These are phyloP conservation scores for Pleurostoma richardsiae DNA, from an alignment of 2,329 filamentous ascomycete species.

Conservation along the genomic window DNA sequence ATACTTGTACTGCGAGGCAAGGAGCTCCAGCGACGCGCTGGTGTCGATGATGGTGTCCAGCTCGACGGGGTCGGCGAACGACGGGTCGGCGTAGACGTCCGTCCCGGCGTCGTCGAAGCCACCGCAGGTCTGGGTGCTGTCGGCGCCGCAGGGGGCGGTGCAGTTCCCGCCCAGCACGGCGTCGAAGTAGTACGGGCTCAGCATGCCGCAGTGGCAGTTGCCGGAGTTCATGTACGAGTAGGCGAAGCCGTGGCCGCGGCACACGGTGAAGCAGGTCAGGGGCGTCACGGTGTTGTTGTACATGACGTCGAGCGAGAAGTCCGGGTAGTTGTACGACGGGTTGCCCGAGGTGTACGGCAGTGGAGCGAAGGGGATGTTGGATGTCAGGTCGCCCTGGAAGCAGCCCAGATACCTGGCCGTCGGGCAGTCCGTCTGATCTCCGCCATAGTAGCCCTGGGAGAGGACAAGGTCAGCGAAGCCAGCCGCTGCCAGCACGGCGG, in stretches of 20 bases:
- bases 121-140: constrained; percentile 18
- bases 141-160: constrained; percentile 14
- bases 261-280: neutral
- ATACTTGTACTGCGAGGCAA: constrained; percentile 11
- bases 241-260: neutral
- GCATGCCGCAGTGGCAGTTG: constrained; percentile 17
- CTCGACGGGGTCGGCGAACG: constrained; percentile 12
- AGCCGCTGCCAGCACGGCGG: constrained; percentile 1
- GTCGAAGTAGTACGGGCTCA: constrained; percentile 7
- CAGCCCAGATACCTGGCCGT: neutral
- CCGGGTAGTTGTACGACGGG: neutral
- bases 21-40: neutral
- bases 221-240: neutral
- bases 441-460: constrained; percentile 1
- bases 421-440: neutral
- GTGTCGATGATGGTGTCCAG: neutral
- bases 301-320: neutral
- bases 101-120: constrained; percentile 12
- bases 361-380: neutral
- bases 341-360: neutral
- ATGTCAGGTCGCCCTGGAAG: neutral
- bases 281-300: neutral
- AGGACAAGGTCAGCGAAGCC: neutral
- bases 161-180: constrained; percentile 1
- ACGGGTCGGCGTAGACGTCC: constrained; percentile 18